phyloP scores from a whole-genome alignment of 164 flowering plant genomes.

The Dillenia turbinata region DNA sequence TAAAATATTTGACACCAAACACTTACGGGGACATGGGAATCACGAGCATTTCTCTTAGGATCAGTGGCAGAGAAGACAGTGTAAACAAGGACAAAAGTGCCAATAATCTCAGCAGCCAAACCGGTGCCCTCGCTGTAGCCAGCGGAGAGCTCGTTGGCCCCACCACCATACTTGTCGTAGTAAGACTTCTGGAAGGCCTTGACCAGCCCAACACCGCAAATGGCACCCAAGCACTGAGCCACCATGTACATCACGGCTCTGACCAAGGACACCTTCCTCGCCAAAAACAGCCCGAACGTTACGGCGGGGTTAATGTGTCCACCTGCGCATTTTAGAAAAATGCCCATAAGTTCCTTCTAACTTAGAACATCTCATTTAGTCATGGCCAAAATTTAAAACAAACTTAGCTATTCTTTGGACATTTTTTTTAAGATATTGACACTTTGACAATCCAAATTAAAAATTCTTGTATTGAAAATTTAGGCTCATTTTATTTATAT shows the following conservation, averaged over 20 bases:
- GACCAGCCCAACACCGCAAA: slow-evolving; percentile 51
- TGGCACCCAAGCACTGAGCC: slow-evolving; percentile 62
- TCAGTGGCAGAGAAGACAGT: slow-evolving; percentile 70
- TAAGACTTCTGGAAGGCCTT: slow-evolving; percentile 45
- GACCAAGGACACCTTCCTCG: slow-evolving; percentile 50
- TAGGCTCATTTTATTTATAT: no score
- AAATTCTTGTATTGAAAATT: no score
- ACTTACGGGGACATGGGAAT: slow-evolving; percentile 63
- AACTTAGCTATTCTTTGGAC: no score
- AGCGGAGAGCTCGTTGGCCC: slow-evolving; percentile 36
- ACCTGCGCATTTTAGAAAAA: slow-evolving; percentile 20
- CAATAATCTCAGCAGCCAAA: slow-evolving; percentile 57
- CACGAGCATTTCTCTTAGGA: slow-evolving; percentile 60
- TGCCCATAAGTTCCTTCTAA: neutral
- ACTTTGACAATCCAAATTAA: no score
- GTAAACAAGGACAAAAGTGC: slow-evolving; percentile 60
- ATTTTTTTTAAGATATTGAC: no score
- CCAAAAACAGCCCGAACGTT: slow-evolving; percentile 57
- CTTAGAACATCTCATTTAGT: neutral
- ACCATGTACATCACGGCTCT: slow-evolving; percentile 60
- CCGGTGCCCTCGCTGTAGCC: slow-evolving; percentile 56
- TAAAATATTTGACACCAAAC: no score
- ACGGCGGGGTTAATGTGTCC: slow-evolving; percentile 47
- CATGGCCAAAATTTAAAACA: no score
- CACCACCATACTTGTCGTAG: slow-evolving; percentile 44